Evolutionary conservation across 2,329 filamentous ascomycete species (phyloP).

Genomic region (Pseudogymnoascus sp.): DNA sequence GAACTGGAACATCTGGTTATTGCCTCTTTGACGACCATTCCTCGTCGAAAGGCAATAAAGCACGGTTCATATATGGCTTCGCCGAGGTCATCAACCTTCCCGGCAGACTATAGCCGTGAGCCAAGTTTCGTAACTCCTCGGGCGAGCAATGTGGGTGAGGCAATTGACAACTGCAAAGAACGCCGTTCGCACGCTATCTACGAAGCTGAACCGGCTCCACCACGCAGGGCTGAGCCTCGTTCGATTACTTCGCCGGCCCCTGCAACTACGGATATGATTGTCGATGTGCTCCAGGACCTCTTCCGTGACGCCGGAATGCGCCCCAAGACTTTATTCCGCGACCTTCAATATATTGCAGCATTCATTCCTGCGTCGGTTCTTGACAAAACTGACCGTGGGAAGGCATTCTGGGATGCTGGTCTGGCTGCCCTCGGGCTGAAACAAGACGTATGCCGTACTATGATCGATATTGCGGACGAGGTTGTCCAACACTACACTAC

Average conservation of each 20-base stretch:
- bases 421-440: constrained; percentile 86
- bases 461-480: constrained; percentile 59
- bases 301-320: constrained; percentile 62
- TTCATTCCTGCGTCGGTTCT: constrained; percentile 56
- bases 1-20: constrained; percentile 78
- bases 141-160: constrained; percentile 52
- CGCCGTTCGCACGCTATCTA: constrained; percentile 53
- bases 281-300: constrained; percentile 58
- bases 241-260: constrained; percentile 22
- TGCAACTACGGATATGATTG: constrained; percentile 44
- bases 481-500: constrained; percentile 63
- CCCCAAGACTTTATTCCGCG: constrained; percentile 75
- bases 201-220: constrained; percentile 47
- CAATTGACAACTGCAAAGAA: constrained; percentile 63
- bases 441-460: constrained; percentile 72
- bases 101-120: constrained; percentile 9
- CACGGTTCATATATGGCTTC: not conserved
- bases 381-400: constrained; percentile 57
- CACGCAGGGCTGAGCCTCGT: constrained; percentile 46
- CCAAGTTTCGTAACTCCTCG: constrained; percentile 24
- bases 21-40: constrained; percentile 52
- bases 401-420: constrained; percentile 76
- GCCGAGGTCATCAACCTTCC: not conserved
- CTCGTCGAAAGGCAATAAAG: constrained; percentile 1
- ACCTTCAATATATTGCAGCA: constrained; percentile 66